Percentiles rank a stretch among this genome's conserved stretches.
These are phyloP conservation scores for Backusella circina DNA, from an alignment of 192 early-diverging fungal species.

Conservation along the genomic window DNA sequence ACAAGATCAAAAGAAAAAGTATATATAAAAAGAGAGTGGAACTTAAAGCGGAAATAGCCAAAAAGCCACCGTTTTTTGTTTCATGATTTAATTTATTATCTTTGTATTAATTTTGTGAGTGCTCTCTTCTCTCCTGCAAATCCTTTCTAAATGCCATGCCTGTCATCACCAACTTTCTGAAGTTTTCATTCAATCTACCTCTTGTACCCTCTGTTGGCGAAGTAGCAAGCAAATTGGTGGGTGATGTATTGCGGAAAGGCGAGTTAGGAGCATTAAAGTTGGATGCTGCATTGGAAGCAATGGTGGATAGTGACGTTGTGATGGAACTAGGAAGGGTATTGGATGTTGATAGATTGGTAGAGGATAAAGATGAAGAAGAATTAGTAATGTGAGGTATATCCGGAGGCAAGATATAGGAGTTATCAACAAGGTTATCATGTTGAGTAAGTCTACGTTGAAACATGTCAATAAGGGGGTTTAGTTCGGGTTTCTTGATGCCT, in stretches of 20 bases:
- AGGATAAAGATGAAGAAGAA: not conserved
- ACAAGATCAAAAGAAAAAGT: not conserved
- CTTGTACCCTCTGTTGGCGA: not conserved
- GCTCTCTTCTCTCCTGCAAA: slow-evolving; percentile 32
- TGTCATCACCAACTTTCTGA: slow-evolving; percentile 36
- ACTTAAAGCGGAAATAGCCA: not conserved
- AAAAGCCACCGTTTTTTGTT: not conserved
- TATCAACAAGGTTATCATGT: slow-evolving; percentile 38
- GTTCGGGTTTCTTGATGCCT: slow-evolving; percentile 60
- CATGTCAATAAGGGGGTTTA: slow-evolving; percentile 48
- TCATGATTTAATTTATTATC: not conserved
- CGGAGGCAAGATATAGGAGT: slow-evolving; percentile 40
- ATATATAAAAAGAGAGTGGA: not conserved
- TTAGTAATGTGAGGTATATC: not conserved
- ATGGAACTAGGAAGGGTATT: slow-evolving; percentile 12
- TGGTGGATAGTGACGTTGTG: slow-evolving; percentile 23
- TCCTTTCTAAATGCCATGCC: slow-evolving; percentile 41
- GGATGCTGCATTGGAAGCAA: slow-evolving; percentile 11
- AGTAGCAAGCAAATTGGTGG: not conserved
- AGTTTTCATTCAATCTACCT: slow-evolving; percentile 35
- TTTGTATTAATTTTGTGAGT: slow-evolving; percentile 9
- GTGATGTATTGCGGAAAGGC: not conserved
- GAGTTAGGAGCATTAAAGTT: slow-evolving; percentile 16
- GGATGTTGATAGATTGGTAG: not conserved
- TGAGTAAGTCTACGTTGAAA: slow-evolving; percentile 44